Percentiles rank a stretch among this genome's conserved stretches.
phyloP scores from a whole-genome alignment of 495 filamentous ascomycete species.

The Daldinia concentrica region DNA sequence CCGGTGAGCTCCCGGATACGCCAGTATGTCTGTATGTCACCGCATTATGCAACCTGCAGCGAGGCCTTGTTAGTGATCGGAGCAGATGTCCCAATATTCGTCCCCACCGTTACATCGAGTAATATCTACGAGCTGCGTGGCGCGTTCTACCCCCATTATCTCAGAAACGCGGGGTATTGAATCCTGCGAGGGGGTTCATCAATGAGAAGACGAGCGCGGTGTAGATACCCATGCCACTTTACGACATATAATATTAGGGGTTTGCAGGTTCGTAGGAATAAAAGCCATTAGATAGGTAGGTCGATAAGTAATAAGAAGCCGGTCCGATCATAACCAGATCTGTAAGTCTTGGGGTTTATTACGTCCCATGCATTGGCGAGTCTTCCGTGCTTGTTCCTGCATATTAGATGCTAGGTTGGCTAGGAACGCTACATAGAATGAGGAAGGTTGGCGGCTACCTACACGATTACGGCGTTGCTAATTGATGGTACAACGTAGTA shows the following conservation, averaged over 20 bases:
- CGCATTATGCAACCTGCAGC: slow-evolving; percentile 38
- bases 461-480: not conserved
- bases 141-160: slow-evolving; percentile 17
- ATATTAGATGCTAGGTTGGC: slow-evolving; percentile 8
- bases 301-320: slow-evolving; percentile 15
- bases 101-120: slow-evolving; percentile 41
- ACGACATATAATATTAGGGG: not conserved
- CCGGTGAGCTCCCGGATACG: slow-evolving; percentile 18
- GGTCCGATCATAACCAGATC: slow-evolving; percentile 34
- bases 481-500: slow-evolving; percentile 27
- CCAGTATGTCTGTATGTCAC: slow-evolving; percentile 5
- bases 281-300: not conserved
- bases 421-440: slow-evolving; percentile 12
- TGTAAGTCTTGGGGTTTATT: not conserved
- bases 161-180: slow-evolving; percentile 33
- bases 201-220: not conserved
- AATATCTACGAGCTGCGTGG: slow-evolving; percentile 25
- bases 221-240: not conserved
- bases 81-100: slow-evolving; percentile 26
- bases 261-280: not conserved
- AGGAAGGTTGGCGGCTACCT: slow-evolving; percentile 29
- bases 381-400: slow-evolving; percentile 28
- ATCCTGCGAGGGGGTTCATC: slow-evolving; percentile 14
- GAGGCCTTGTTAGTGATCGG: slow-evolving; percentile 28
- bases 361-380: not conserved